These are phyloP conservation scores for Exophiala calicioides DNA, from an alignment of 2,329 filamentous ascomycete species.

Conservation along the genomic window DNA sequence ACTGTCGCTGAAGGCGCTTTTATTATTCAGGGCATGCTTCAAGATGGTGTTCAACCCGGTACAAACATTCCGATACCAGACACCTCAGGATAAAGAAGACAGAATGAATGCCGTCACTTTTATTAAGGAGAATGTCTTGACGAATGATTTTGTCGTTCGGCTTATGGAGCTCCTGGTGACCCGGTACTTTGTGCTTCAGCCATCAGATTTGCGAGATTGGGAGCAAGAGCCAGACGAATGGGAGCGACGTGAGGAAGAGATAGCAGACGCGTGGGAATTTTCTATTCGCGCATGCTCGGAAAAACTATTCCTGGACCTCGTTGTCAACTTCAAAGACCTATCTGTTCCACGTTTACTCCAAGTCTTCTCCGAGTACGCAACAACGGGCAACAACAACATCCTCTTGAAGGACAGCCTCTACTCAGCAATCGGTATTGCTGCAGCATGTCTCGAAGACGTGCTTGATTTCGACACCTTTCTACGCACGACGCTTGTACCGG, in stretches of 20 bases:
- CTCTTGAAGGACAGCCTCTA: conserved; percentile 93
- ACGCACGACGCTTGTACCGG: conserved; percentile 70
- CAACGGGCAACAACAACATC: conserved; percentile 67
- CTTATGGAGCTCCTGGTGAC: conserved; percentile 84
- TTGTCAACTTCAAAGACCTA: conserved; percentile 82
- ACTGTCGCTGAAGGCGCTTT: conserved; percentile 77
- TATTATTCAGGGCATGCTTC: conserved; percentile 78
- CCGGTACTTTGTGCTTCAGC: conserved; percentile 82
- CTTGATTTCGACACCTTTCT: conserved; percentile 86
- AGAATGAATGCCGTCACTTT: conserved; percentile 67
- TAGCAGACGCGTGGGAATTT: conserved; percentile 86
- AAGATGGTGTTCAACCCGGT: conserved; percentile 80
- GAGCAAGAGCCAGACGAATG: conserved; percentile 93
- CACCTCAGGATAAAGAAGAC: conserved; percentile 72
- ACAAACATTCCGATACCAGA: conserved; percentile 81
- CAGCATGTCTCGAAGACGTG: conserved; percentile 69
- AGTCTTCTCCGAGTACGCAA: conserved; percentile 79
- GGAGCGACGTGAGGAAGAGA: conserved; percentile 85
- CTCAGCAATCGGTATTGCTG: conserved; percentile 84
- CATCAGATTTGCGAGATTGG: conserved; percentile 86
- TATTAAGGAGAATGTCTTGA: conserved; percentile 74
- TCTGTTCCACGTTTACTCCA: conserved; percentile 75
- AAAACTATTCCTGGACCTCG: conserved; percentile 87
- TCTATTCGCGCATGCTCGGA: conserved; percentile 90
- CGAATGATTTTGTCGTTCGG: conserved; percentile 72